These are phyloP conservation scores for Mycena pura DNA, from an alignment of 768 basidiomycete species.

Conservation along the genomic window DNA sequence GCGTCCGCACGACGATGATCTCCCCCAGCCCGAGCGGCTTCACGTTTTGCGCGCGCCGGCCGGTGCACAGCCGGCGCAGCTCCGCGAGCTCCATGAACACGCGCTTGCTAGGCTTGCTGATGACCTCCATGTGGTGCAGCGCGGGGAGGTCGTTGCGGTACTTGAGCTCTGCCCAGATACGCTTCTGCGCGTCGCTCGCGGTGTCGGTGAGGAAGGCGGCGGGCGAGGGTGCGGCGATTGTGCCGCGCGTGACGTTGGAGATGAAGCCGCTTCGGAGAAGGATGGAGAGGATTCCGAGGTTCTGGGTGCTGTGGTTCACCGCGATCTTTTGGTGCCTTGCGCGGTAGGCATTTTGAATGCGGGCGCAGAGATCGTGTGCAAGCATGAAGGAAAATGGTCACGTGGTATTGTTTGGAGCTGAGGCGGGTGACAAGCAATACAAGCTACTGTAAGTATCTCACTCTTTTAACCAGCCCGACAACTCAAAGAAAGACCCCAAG, in stretches of 20 bases:
- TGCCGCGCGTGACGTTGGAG: conserved; percentile 82
- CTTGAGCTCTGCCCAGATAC: conserved; percentile 95
- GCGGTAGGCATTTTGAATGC: conserved; percentile 90
- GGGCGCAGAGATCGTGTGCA: conserved; percentile 88
- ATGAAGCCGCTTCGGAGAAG: conserved; percentile 92
- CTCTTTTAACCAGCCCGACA: too few relatives aligned
- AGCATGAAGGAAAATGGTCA: too few relatives aligned
- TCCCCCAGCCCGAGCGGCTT: conserved; percentile 92
- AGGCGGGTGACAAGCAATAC: not conserved
- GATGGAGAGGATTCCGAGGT: conserved; percentile 90
- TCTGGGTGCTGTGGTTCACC: conserved; percentile 85
- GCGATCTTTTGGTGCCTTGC: conserved; percentile 81
- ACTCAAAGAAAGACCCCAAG: too few relatives aligned
- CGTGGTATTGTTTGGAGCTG: conserved; percentile 29
- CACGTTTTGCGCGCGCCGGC: conserved; percentile 79
- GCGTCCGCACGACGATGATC: conserved; percentile 83
- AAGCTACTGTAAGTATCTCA: too few relatives aligned
- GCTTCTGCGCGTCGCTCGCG: conserved; percentile 67
- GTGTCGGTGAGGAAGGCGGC: conserved; percentile 60
- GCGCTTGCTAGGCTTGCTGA: conserved; percentile 84
- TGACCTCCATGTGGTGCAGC: conserved; percentile 76
- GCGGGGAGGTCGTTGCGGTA: conserved; percentile 92
- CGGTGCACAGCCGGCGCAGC: conserved; percentile 79
- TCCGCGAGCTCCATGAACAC: conserved; percentile 79
- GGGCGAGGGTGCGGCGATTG: conserved; percentile 69